Conservation (phyloP, 2,329 filamentous ascomycete species). For the Colletotrichum sansevieriae region DNA sequence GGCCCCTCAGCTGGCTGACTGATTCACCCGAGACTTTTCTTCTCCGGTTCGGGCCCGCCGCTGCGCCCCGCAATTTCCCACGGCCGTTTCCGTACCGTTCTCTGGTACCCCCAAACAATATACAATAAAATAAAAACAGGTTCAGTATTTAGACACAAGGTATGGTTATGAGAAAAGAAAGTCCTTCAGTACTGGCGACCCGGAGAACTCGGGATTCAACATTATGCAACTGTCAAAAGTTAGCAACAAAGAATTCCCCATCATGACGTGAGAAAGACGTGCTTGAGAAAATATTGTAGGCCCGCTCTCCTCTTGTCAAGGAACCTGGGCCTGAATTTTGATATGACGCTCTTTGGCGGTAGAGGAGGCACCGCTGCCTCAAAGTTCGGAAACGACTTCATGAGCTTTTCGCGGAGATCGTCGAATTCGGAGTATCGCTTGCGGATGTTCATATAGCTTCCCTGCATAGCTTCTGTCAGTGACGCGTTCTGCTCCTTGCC, state of each 20-base stretch:
- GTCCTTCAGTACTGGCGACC: slow-evolving; percentile 90
- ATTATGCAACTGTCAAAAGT: slow-evolving; percentile 78
- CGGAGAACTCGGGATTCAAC: slow-evolving; percentile 92
- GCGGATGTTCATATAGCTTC: slow-evolving; percentile 71
- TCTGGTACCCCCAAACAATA: slow-evolving; percentile 19
- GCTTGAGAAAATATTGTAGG: slow-evolving; percentile 95
- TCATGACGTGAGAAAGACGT: slow-evolving; percentile 50
- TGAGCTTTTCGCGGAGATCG: slow-evolving; percentile 78
- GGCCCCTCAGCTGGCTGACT: slow-evolving; percentile 12
- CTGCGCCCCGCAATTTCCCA: slow-evolving; percentile 14
- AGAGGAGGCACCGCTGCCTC: slow-evolving; percentile 88
- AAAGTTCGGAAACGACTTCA: slow-evolving; percentile 86
- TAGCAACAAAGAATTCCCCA: slow-evolving; percentile 42
- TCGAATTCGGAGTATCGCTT: slow-evolving; percentile 96
- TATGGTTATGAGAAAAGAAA: slow-evolving; percentile 78
- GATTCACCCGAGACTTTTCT: not conserved
- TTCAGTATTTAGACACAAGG: slow-evolving; percentile 27
- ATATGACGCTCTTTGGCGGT: slow-evolving; percentile 91
- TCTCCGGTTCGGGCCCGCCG: not conserved
- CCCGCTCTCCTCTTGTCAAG: slow-evolving; percentile 86
- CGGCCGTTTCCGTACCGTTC: slow-evolving; percentile 9
- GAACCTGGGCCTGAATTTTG: slow-evolving; percentile 86
- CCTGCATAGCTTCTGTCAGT: slow-evolving; percentile 56
- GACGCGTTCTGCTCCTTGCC: not conserved
- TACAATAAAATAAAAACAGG: slow-evolving; percentile 27